phyloP scores from a whole-genome alignment of 1,139 yeast genomes.

The Blastobotrys serpentis region DNA sequence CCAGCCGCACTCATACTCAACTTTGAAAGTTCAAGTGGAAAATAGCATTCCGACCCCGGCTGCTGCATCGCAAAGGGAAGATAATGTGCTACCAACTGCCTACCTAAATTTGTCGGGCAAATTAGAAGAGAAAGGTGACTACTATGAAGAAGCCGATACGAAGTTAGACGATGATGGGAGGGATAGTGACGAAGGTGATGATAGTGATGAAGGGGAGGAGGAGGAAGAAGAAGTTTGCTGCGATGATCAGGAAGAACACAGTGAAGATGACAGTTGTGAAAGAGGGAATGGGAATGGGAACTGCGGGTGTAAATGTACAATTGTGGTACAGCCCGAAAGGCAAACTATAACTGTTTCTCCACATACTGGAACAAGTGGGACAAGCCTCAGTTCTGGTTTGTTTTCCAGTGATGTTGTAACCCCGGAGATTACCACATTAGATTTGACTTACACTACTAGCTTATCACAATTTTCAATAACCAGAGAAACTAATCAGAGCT shows the following conservation, averaged over 20 bases:
- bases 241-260: background rate
- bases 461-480: too few relatives aligned
- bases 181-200: conserved; percentile 8
- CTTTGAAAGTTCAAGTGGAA: background rate
- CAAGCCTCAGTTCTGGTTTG: background rate
- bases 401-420: too few relatives aligned
- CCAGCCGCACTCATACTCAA: conserved; percentile 4
- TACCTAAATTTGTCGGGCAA: background rate
- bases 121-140: background rate
- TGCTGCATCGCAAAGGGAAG: background rate
- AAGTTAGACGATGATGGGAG: background rate
- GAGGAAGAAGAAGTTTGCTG: background rate
- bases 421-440: background rate
- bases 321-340: background rate
- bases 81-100: background rate
- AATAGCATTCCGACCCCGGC: background rate
- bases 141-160: background rate
- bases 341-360: background rate
- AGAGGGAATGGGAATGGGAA: background rate
- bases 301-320: background rate
- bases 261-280: background rate
- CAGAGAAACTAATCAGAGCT: too few relatives aligned
- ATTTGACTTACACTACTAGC: background rate
- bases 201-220: background rate
- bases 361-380: background rate